These are phyloP conservation scores for Aspergillus ruber DNA, from an alignment of 2,329 filamentous ascomycete species.

Conservation along the genomic window DNA sequence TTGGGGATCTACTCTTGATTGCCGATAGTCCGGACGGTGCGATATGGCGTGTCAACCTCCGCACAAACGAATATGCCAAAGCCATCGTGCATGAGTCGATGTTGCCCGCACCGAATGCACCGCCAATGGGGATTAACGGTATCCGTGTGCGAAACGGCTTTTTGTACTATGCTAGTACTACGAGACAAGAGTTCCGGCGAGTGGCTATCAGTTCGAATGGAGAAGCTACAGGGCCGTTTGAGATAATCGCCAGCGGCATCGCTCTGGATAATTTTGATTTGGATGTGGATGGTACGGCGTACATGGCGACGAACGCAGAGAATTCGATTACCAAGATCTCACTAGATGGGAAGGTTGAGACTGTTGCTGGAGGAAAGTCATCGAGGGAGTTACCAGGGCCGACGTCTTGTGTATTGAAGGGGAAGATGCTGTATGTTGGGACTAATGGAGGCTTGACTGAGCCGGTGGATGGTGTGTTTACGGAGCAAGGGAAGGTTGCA, in stretches of 20 bases:
- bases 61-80: conserved; percentile 13
- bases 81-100: conserved; percentile 16
- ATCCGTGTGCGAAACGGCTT: conserved; percentile 11
- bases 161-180: conserved; percentile 19
- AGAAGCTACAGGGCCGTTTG: conserved; percentile 11
- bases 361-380: conserved; percentile 16
- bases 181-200: conserved; percentile 15
- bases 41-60: conserved; percentile 14
- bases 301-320: conserved; percentile 17
- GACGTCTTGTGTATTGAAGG: conserved; percentile 13
- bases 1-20: not conserved
- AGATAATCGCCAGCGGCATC: conserved; percentile 18
- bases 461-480: conserved; percentile 16
- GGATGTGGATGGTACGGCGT: conserved; percentile 12
- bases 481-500: conserved; percentile 15
- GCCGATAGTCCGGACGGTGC: conserved; percentile 4
- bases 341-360: conserved; percentile 13
- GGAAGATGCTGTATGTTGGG: conserved; percentile 16
- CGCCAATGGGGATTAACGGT: conserved; percentile 16
- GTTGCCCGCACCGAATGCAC: conserved; percentile 12
- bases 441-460: conserved; percentile 19
- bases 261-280: conserved; percentile 17
- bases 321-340: conserved; percentile 18
- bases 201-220: conserved; percentile 13
- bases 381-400: conserved; percentile 17